Evolutionary conservation across 2,329 filamentous ascomycete genomes (phyloP), one percentile per base, ranked within the genome.

Genomic region (Sclerotinia subarctica): DNA sequence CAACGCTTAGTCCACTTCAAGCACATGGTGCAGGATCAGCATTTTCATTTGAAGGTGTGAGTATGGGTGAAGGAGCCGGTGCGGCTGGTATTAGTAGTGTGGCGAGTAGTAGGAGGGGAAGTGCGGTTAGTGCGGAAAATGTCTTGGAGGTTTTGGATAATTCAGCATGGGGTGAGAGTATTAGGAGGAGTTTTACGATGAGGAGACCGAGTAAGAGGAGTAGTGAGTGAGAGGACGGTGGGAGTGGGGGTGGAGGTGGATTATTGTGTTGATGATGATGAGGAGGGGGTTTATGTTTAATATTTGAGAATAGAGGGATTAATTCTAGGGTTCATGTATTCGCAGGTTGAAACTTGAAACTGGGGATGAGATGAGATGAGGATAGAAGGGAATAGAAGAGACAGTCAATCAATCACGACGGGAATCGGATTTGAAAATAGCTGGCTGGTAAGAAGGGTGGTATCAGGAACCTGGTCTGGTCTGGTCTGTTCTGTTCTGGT

Each of bases 131-230:
- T 75, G 88, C 90, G 62, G 86, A 89, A 59, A 90, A 93, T 74
- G 91, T 96, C 73, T 87, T 94, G 78, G 88, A 93, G 73, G 91
- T 95, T 76, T 84, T 98, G 66, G 92, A 95, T 75, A 91, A 94
- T 75, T 95, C 92, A 24, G 90, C 91, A 21, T 98, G 94, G 94
- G 92, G 94, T 64, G 92, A 96, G 80, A 96, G 92, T 82, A 93
- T 97, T 72, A 85, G 93, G 71, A 86, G 93, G 70, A 96, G 93
- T 80, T 93, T 95, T 73, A 97, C 93, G 65, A 85, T 83, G 75
- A 83, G 83, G 74, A 82, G 86, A 71, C 78, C 81, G 6, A 42
- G 64, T 32, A 66, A 66, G 6, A 19, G 54, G 10, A 35, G 4
- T 65, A n/a, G 29, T n/a, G 29, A 11, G 19, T 24, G 26, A 24